Conservation (phyloP, 352 stramenopile species). For the Blastocystis sp. region DNA sequence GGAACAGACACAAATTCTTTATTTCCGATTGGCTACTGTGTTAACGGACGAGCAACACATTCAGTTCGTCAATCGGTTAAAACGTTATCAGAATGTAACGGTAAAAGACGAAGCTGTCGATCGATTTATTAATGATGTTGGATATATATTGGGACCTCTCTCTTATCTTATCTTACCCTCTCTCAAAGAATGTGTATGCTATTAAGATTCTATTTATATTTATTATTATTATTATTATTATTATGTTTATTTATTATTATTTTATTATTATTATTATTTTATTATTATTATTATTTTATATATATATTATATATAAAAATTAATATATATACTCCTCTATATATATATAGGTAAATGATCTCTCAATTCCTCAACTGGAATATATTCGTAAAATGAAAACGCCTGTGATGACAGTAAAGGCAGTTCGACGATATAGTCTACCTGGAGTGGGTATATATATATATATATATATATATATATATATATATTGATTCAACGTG, state of each 20-base stretch:
- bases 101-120: slow-evolving; percentile 5
- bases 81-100: slow-evolving; percentile 9
- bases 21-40: slow-evolving; percentile 23
- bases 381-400: slow-evolving; percentile 30
- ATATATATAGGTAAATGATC: slow-evolving; percentile 1
- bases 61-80: background rate
- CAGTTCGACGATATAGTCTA: background rate
- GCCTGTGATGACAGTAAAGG: slow-evolving; percentile 22
- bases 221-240: too few relatives aligned
- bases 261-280: too few relatives aligned
- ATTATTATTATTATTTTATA: too few relatives aligned
- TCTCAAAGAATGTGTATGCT: slow-evolving; percentile 18
- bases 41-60: slow-evolving; percentile 26
- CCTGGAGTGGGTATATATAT: background rate
- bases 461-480: background rate
- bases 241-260: too few relatives aligned
- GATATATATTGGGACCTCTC: slow-evolving; percentile 20
- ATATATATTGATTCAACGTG: too few relatives aligned
- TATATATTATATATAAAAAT: too few relatives aligned
- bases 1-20: too few relatives aligned
- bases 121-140: background rate
- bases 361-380: slow-evolving; percentile 31
- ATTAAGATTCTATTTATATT: background rate
- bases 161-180: slow-evolving; percentile 28
- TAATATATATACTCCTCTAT: too few relatives aligned